Evolutionary conservation across 306 rosid species (phyloP).

Genomic region (Quercus suber): DNA sequence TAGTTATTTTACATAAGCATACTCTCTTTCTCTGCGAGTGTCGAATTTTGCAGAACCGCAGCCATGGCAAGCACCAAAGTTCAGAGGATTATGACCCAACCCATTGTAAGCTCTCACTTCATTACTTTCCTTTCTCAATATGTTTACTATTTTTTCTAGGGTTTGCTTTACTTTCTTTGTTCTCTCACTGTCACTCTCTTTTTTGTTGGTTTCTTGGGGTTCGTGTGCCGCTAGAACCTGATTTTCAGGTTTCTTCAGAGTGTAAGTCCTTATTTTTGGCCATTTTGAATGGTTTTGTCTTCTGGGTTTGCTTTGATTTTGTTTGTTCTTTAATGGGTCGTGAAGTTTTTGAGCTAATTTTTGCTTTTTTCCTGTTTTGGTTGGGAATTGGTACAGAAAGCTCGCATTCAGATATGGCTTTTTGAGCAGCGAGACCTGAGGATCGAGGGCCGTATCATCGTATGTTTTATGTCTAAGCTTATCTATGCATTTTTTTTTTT

Average conservation of each 20-base stretch:
- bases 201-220: background rate
- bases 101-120: constrained; percentile 38
- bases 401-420: constrained; percentile 87
- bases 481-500: background rate
- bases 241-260: constrained; percentile 90
- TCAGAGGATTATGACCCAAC: constrained; percentile 81
- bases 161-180: background rate
- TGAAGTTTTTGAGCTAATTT: background rate
- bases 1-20: too few relatives aligned
- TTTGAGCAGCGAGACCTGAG: constrained; percentile 81
- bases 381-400: constrained; percentile 49
- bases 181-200: constrained; percentile 8
- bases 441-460: constrained; percentile 88
- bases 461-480: constrained; percentile 26
- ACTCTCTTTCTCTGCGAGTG: background rate
- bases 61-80: constrained; percentile 80
- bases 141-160: background rate
- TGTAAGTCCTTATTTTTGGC: constrained; percentile 34
- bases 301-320: background rate
- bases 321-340: background rate
- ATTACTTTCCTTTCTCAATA: background rate
- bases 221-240: constrained; percentile 55
- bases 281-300: background rate
- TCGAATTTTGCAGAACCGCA: constrained; percentile 13
- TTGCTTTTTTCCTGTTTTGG: background rate